Evolutionary conservation across 2,329 filamentous ascomycete genomes (phyloP), one percentile per base, ranked within the genome.

Genomic region (Pseudogymnoascus sp.): DNA sequence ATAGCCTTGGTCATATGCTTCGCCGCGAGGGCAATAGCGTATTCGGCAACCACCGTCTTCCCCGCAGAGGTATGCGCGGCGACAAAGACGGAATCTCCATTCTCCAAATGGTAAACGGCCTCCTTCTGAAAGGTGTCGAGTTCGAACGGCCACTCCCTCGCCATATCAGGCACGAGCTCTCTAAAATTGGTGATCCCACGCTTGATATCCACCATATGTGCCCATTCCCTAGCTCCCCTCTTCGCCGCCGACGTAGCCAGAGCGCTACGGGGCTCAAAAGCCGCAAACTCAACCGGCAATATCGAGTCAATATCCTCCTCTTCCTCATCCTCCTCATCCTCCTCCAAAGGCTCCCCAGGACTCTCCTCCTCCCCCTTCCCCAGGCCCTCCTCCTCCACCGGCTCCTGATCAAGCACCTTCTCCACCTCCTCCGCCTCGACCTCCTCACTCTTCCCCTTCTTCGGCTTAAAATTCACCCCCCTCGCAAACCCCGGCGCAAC

Each of bases 1-100:
- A 99, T 99, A 21, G 95, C 93, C 75, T 99, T 99, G 7, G 95
- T 99, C 93, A 97, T 97, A 74, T 99, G 95, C 73, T 93, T 96
- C n/a, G 91, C 88, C 31, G 95, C 95, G 64, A 99, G 80, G 6
- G 95, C 92, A 74, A 99, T 97, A 59, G 93, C 95, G 75, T 99
- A 99, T 74, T 99, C 95, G 29, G 95, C 95, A 13, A 99, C 95
- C 0, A 97, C 95, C 1, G 95, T 99, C 79, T 99, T 99, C 63
- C 95, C 95, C 21, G 95, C 95, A 35, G 95, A 99, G 0, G 95
- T 99, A 74, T 99, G 95, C 0, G 95, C 95, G 8, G 95, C 95
- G 61, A 99, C 95, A 71, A 99, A 99, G 26, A 99, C 95, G 0
- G 93, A 97, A 72, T 99, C 95, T 16, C 95, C 93, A 71, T 89